Base-by-base conservation (phyloP, 2,329 filamentous ascomycete species). In the Fusarium sp. region DNA sequence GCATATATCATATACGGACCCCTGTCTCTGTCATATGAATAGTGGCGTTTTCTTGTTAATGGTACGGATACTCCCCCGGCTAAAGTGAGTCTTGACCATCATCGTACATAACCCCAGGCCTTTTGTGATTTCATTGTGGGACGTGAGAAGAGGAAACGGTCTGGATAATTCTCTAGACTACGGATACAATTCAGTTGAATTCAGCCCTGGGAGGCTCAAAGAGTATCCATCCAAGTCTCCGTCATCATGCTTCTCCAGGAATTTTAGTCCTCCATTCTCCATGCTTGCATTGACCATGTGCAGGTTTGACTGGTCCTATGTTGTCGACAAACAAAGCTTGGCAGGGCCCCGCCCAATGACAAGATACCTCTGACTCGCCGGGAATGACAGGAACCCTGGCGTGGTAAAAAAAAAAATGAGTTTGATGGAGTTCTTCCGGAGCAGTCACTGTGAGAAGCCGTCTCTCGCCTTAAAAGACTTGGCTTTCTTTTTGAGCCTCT, bases 251-350 rank as follows among this genome's bases (percentile, higher is more conserved):
- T 69, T 69, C 28, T 42, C 44, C 30, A 41, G 49, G 28, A 57
- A 52, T 58, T 63, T 54, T 50, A 56, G 62, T 31, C 49, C 62
- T 63, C 66, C 62, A 58, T 55, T 70, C 66, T 51, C 58, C 68
- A 62, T 64, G 45, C 58, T 62, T 69, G 62, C 65, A 58, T 42
- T 51, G 59, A 56, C 57, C 72, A 73, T 74, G 71, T 74, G 72
- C 61, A 64, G 31, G 23, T 42, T 69, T 54, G 55, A 73, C 72
- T 74, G 72, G 70, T 46, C 63, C 57, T 70, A 55, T 59, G 19
- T 39, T 50, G 57, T 58, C 50, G 31, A 65, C 42, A 53, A 53
- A 54, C 34, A 59, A 63, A 54, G 57, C 69, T 67, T 71, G 67
- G 71, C 71, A 70, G 50, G 55, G 67, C 62, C 55, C 65, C 58